Base-by-base conservation (phyloP, 1,284 basidiomycete genomes). In the Cryptococcus sp. region DNA sequence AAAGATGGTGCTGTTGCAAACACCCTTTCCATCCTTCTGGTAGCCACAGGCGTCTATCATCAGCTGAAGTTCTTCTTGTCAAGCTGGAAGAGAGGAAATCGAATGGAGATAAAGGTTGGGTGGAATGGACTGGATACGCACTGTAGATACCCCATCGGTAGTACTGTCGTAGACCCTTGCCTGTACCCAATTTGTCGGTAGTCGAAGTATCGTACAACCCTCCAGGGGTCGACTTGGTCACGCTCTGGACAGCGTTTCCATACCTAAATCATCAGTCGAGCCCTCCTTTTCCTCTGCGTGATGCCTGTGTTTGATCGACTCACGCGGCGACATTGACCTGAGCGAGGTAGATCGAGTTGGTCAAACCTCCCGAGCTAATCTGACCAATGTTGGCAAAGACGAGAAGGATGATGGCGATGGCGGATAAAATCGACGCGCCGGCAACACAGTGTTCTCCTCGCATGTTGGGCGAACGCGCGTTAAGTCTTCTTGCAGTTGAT, bases 101-200 rank as follows among this genome's bases (percentile, higher is more conserved):
- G n/a, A n/a, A 14, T 19, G 26, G 11, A 28, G 39, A 11, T 19
- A 19, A 7, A 19, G 35, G 11, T 22, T 31, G 31, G n/a, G n/a
- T n/a, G n/a, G n/a, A n/a, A 6, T 36, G 7, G 34, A 9, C 16
- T 23, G 26, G 35, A 21, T 22, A 68, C 68, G 50, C 51, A 71
- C 67, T 60, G 60, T 70, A 68, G 19, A 72, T 46, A 41, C 70
- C 70, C 43, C 62, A 74, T 52, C 69, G 60, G 61, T 74, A 74
- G 48, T 66, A 58, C 53, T 69, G 65, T 38, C 69, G 56, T 40
- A 72, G 45, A 26, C 72, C 72, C 35, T 53, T 54, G 16, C 48
- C 42, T 10, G 44, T 18, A 21, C 71, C 71, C 47, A 73, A 50
- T 7, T 53, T 22, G 25, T 60, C 56, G 14, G 58, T 56, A 34